A percentile compares a stretch with the other conserved stretches of the same genome.
Conservation (phyloP, 2,329 filamentous ascomycete genomes). For the Colletotrichum viniferum region DNA sequence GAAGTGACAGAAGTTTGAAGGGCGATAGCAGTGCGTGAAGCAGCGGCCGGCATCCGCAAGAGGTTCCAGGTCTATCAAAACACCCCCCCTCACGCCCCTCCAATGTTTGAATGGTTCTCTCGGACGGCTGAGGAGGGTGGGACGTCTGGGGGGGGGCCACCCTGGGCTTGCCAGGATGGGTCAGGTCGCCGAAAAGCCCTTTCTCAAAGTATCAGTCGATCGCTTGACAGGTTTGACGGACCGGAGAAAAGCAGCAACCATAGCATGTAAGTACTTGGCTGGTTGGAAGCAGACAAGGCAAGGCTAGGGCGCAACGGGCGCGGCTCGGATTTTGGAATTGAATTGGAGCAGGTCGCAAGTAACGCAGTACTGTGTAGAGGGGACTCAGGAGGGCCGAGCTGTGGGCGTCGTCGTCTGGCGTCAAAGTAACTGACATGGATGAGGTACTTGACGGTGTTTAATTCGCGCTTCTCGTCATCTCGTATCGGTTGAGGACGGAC, state of each 20-base stretch:
- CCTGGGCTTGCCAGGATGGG: constrained; percentile 6
- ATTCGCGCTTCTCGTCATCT: constrained; percentile 3
- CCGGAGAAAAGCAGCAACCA: neutral
- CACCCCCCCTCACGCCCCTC: neutral
- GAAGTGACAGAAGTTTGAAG: neutral
- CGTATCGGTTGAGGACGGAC: neutral
- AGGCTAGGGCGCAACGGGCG: neutral
- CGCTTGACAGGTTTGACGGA: constrained; percentile 9
- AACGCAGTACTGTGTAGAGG: no score
- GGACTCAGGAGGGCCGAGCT: neutral
- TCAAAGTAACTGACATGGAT: neutral
- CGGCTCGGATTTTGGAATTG: neutral
- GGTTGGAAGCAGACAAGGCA: neutral
- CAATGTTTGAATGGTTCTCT: neutral
- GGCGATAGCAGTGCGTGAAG: neutral
- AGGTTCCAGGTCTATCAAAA: neutral
- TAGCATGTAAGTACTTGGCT: neutral
- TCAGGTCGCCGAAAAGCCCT: constrained; percentile 6
- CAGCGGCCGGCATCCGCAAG: neutral
- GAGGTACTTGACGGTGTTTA: neutral
- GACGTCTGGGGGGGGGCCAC: constrained; percentile 3
- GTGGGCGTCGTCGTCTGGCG: constrained; percentile 4
- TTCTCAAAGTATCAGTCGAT: constrained; percentile 6
- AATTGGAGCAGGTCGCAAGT: neutral
- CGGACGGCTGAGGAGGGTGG: neutral